A percentile compares a stretch with the other conserved stretches of the same genome.
These are phyloP conservation scores for Ulota crispa DNA, from an alignment of 225 moss, liverwort and hornwort species.

Conservation along the genomic window DNA sequence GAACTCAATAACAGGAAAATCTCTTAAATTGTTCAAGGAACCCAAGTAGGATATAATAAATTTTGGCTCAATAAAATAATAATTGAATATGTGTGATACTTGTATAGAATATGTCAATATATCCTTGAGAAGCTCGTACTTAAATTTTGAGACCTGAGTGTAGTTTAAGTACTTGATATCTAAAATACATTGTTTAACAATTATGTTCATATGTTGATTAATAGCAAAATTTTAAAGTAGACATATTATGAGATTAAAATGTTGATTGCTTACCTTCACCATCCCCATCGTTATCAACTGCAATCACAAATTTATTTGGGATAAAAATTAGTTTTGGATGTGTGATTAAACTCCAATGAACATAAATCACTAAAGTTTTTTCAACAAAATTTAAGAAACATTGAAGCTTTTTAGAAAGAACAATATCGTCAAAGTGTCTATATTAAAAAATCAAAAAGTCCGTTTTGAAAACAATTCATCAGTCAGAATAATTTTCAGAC, in stretches of 20 bases:
- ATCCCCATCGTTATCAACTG: constrained; percentile 77
- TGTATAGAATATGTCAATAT: too few species aligned
- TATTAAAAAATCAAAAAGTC: too few species aligned
- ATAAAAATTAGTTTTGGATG: background rate
- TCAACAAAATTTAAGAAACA: too few species aligned
- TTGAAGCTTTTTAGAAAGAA: too few species aligned
- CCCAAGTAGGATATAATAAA: too few species aligned
- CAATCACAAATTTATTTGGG: background rate
- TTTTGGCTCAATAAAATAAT: too few species aligned
- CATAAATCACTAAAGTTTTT: too few species aligned
- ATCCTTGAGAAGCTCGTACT: background rate
- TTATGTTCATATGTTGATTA: background rate
- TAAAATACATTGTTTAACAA: background rate
- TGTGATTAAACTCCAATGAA: background rate
- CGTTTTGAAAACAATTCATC: too few species aligned
- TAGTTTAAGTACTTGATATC: rapidly evolving
- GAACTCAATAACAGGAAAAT: background rate
- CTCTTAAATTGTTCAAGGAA: too few species aligned
- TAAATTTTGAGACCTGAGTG: background rate
- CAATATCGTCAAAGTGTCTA: too few species aligned
- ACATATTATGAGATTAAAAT: background rate
- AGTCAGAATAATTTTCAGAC: too few species aligned
- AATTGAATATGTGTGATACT: too few species aligned
- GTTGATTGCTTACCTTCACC: constrained; percentile 54
- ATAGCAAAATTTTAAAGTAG: background rate